phyloP scores from a whole-genome alignment of 2,329 filamentous ascomycete species.

The Calonectria pteridis region DNA sequence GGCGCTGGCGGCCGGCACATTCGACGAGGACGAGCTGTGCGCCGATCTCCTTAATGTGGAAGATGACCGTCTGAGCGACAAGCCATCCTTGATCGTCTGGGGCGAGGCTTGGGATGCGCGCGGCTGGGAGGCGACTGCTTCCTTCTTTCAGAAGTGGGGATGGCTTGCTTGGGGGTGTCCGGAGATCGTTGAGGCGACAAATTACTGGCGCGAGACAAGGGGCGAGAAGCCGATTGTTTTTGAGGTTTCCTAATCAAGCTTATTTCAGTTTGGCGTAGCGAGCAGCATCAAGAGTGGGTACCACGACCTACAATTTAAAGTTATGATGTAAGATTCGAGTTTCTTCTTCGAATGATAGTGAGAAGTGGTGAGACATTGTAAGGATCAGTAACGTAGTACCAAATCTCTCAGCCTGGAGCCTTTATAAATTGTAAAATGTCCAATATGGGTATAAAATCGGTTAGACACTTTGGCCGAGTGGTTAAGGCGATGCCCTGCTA shows the following conservation, averaged over 20 bases:
- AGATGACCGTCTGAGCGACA: not conserved
- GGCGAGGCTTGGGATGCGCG: not conserved
- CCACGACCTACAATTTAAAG: not conserved
- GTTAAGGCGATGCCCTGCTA: constrained; percentile 21
- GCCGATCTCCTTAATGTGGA: not conserved
- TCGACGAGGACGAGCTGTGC: constrained; percentile 1
- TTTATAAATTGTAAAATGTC: not conserved
- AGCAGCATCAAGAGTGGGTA: too few relatives aligned
- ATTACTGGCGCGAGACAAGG: not conserved
- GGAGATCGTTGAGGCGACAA: not conserved
- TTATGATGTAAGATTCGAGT: not conserved
- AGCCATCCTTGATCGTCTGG: not conserved
- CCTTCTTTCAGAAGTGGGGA: not conserved
- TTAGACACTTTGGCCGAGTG: constrained; percentile 17
- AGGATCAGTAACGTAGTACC: not conserved
- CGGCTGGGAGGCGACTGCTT: not conserved
- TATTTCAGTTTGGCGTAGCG: not conserved
- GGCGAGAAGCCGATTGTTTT: not conserved
- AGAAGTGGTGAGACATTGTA: not conserved
- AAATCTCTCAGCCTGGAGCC: not conserved
- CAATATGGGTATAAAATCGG: not conserved
- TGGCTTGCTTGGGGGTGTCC: not conserved
- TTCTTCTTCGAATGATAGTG: not conserved
- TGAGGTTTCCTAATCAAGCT: not conserved
- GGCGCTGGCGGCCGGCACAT: not conserved